Evolutionary conservation across 345 rosid species (phyloP).

Genomic region (Murraya koenigii): DNA sequence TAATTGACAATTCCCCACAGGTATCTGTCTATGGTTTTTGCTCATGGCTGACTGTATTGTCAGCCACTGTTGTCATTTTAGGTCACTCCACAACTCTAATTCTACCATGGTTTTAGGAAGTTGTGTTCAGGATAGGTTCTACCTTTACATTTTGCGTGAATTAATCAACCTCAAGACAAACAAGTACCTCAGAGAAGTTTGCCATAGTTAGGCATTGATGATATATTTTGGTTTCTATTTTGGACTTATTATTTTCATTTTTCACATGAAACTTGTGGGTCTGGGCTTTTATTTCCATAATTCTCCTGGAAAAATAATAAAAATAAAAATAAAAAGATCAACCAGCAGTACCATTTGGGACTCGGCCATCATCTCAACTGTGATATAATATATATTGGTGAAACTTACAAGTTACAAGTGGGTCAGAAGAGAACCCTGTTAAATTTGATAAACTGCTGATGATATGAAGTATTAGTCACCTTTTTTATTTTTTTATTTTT

Average conservation of each 20-base stretch:
- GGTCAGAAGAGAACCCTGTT: not conserved
- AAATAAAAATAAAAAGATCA: no score
- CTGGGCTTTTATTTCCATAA: not conserved
- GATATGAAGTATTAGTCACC: not conserved
- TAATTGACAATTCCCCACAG: slow-evolving; percentile 95
- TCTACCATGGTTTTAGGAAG: not conserved
- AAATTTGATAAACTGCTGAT: slow-evolving; percentile 10
- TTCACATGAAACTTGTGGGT: not conserved
- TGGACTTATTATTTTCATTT: not conserved
- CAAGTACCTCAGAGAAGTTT: not conserved
- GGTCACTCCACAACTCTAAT: not conserved
- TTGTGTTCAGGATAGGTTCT: not conserved
- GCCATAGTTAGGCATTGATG: not conserved
- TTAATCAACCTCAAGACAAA: not conserved
- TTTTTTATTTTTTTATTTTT: slow-evolving; percentile 10
- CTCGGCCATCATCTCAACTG: not conserved
- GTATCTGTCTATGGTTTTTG: no score
- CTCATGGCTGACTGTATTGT: not conserved
- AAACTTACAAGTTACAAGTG: not conserved
- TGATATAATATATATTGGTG: not conserved
- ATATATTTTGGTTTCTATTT: not conserved
- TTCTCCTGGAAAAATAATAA: not conserved
- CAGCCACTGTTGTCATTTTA: not conserved
- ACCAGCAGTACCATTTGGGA: not conserved
- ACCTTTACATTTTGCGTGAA: not conserved